Base-by-base conservation (phyloP, 2,329 filamentous ascomycete species). In the Pseudocercospora fuligena region DNA sequence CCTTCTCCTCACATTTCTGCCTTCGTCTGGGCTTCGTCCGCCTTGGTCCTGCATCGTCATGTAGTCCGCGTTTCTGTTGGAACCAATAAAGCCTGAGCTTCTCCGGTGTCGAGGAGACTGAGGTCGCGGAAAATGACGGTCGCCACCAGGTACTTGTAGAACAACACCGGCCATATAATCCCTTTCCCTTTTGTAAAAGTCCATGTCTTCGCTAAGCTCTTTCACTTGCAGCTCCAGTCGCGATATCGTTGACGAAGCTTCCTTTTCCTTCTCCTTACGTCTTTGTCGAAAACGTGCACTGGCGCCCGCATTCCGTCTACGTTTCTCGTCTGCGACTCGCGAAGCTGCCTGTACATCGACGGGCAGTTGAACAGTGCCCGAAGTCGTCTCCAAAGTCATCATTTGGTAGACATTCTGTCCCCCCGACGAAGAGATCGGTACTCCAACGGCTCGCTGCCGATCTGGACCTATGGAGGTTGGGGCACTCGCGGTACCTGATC, bases 281-380 rank as follows among this genome's bases (percentile, higher is more conserved):
- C 93, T 87, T 75, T 89, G 88, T 63, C 93, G 87, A 71, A 96
- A 95, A 66, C 93, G 86, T 57, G 92, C 92, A 64, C 92, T 96
- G 5, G 93, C 93, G 57, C 91, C 91, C 47, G 93, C 93, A 75
- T 97, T 97, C 60, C 92, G 87, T 77, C 91, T 90, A 64, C 93
- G 86, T 80, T 95, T 97, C 78, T 96, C 92, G 74, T 95, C 92
- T 46, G 92, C 91, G 73, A 92, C 88, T 71, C 89, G 90, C 12
- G 93, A 96, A 12, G 90, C 93, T 73, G 92, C 90, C 72, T 92
- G 90, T 51, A 92, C 88, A 76, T 97, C 92, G 9, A 94, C 88
- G 14, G 90, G 89, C 58, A 94, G 88, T 69, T 85, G 82, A 63
- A 86, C 83, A 43, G 82, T 80, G 19, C 85, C 84, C 53, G 82